Conservation (phyloP, 495 filamentous ascomycete species). For the Penicillium canariense region DNA sequence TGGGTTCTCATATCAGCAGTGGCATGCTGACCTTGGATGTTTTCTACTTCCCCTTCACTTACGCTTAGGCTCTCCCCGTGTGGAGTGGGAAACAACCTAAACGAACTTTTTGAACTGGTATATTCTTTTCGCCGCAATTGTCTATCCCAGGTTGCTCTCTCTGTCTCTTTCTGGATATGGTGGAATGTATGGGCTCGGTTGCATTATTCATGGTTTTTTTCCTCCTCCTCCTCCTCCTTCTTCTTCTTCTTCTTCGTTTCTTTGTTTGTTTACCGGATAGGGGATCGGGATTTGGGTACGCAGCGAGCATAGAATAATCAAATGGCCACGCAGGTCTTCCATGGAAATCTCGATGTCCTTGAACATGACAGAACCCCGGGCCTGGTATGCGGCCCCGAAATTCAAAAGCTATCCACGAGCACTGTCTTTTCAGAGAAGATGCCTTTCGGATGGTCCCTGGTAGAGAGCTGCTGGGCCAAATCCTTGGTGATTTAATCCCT, state of each 20-base stretch:
- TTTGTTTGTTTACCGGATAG: constrained; percentile 5
- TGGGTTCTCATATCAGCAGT: background rate
- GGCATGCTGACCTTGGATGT: background rate
- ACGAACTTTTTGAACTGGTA: background rate
- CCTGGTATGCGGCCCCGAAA: no score
- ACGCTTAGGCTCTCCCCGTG: background rate
- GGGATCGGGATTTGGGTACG: constrained; percentile 18
- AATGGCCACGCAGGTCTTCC: constrained; percentile 12
- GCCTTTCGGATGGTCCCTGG: no score
- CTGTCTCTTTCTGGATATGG: constrained; percentile 9
- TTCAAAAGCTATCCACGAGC: no score
- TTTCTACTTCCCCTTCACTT: background rate
- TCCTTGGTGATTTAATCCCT: no score
- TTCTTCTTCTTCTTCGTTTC: background rate
- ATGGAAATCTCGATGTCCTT: background rate
- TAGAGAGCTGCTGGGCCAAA: no score
- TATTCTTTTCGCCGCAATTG: background rate
- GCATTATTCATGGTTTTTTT: constrained; percentile 23
- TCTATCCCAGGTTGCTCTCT: constrained; percentile 7
- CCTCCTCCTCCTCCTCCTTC: background rate
- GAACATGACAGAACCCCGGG: no score
- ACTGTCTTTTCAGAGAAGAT: no score
- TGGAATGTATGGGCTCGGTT: constrained; percentile 17
- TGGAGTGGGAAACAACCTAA: background rate
- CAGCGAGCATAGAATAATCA: constrained; percentile 32